These are phyloP conservation scores for Alectoria sarmentosa DNA, from an alignment of 495 filamentous ascomycete genomes.

Conservation along the genomic window DNA sequence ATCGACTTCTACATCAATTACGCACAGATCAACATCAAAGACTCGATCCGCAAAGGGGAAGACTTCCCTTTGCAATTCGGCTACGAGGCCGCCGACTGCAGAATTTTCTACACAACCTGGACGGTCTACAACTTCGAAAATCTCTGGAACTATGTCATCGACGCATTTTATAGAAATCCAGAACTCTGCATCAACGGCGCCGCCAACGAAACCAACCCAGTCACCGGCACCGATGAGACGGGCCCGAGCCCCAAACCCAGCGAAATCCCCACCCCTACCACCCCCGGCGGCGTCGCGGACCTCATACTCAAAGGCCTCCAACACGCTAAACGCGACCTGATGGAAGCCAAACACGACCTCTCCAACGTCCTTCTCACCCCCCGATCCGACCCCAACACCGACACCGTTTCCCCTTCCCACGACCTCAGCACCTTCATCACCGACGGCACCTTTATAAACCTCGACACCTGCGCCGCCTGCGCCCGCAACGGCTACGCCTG, in stretches of 20 bases:
- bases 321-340: conserved; percentile 8
- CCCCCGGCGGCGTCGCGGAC: conserved; percentile 12
- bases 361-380: background rate
- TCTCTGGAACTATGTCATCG: conserved; percentile 40
- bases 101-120: conserved; percentile 45
- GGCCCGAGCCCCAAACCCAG: conserved; percentile 2
- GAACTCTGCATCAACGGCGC: conserved; percentile 22
- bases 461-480: conserved; percentile 3
- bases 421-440: conserved; percentile 7
- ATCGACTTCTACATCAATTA: conserved; percentile 31
- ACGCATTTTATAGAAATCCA: conserved; percentile 26
- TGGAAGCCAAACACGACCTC: background rate
- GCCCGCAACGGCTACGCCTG: conserved; percentile 2
- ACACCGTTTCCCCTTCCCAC: background rate
- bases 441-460: conserved; percentile 1
- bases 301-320: conserved; percentile 18
- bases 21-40: conserved; percentile 35
- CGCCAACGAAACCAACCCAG: conserved; percentile 12
- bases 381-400: conserved; percentile 7
- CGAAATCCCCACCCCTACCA: conserved; percentile 8
- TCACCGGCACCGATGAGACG: background rate
- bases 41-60: conserved; percentile 32
- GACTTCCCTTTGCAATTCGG: conserved; percentile 46
- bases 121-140: conserved; percentile 37
- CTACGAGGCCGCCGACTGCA: conserved; percentile 47